Evolutionary conservation across 2,329 filamentous ascomycete species (phyloP).

Genomic region (Pseudocercospora ulei): DNA sequence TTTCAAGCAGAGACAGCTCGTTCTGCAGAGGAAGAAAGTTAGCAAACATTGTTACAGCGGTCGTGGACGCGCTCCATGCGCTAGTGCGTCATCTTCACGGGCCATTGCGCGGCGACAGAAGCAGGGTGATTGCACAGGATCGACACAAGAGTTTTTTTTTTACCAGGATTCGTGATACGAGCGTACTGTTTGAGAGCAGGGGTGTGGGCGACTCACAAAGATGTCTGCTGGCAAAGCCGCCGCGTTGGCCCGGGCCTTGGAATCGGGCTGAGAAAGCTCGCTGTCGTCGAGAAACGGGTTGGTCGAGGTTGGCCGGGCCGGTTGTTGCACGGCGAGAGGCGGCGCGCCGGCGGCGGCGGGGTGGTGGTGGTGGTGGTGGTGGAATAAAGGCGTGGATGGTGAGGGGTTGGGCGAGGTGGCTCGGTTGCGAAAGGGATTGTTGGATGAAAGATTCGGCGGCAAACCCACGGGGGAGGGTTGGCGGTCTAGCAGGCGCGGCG

Average conservation of each 20-base stretch:
- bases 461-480: conserved; percentile 37
- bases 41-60: conserved; percentile 38
- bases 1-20: conserved; percentile 58
- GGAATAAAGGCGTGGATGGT: conserved; percentile 18
- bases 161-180: conserved; percentile 21
- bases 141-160: conserved; percentile 11
- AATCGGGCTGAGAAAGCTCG: conserved; percentile 19
- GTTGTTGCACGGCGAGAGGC: conserved; percentile 43
- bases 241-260: conserved; percentile 24
- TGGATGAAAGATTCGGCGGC: conserved; percentile 56
- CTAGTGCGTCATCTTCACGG: conserved; percentile 6
- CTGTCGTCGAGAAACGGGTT: conserved; percentile 60
- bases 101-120: conserved; percentile 6
- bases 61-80: conserved; percentile 38
- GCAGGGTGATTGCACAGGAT: conserved; percentile 5
- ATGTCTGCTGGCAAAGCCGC: conserved; percentile 56
- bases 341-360: conserved; percentile 10
- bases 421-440: conserved; percentile 72
- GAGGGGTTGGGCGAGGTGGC: conserved; percentile 44
- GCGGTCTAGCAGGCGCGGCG: conserved; percentile 32
- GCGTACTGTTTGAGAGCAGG: conserved; percentile 17
- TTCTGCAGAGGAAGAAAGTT: conserved; percentile 47
- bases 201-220: conserved; percentile 54
- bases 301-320: conserved; percentile 53
- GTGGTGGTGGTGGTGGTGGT: conserved; percentile 21